Percentiles rank a stretch among this genome's conserved stretches.
Evolutionary conservation across 371 early-diverging fungal genomes (phyloP).

Genomic region (Mucor ambiguus): DNA sequence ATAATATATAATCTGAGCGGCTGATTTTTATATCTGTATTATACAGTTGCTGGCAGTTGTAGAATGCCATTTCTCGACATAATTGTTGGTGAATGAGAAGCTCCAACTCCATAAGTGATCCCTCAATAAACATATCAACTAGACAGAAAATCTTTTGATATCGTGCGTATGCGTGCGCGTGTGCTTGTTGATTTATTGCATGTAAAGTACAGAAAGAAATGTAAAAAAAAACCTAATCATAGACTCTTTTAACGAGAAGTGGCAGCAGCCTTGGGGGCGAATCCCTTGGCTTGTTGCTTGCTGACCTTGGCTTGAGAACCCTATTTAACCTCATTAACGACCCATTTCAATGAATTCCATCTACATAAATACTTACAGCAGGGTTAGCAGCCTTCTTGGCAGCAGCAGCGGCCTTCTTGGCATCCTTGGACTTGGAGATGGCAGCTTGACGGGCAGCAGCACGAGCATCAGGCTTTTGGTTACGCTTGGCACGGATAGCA

Average conservation of each 20-base stretch:
- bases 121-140: not conserved
- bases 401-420: slow-evolving; percentile 79
- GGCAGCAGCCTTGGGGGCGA: slow-evolving; percentile 82
- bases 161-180: not conserved
- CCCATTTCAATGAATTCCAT: not conserved
- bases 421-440: slow-evolving; percentile 85
- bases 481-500: slow-evolving; percentile 94
- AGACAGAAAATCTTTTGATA: not conserved
- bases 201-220: slow-evolving; percentile 7
- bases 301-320: slow-evolving; percentile 67
- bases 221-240: not conserved
- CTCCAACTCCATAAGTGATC: not conserved
- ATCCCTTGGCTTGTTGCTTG: slow-evolving; percentile 90
- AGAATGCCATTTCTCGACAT: no score
- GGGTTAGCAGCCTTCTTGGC: slow-evolving; percentile 71
- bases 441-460: slow-evolving; percentile 91
- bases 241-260: slow-evolving; percentile 77
- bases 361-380: slow-evolving; percentile 22
- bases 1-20: no score
- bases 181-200: slow-evolving; percentile 10
- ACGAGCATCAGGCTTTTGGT: slow-evolving; percentile 93
- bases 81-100: no score
- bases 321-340: not conserved
- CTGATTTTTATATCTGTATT: no score
- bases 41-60: no score